Evolutionary conservation across 495 filamentous ascomycete species (phyloP).

Genomic region (Zalerion maritima): DNA sequence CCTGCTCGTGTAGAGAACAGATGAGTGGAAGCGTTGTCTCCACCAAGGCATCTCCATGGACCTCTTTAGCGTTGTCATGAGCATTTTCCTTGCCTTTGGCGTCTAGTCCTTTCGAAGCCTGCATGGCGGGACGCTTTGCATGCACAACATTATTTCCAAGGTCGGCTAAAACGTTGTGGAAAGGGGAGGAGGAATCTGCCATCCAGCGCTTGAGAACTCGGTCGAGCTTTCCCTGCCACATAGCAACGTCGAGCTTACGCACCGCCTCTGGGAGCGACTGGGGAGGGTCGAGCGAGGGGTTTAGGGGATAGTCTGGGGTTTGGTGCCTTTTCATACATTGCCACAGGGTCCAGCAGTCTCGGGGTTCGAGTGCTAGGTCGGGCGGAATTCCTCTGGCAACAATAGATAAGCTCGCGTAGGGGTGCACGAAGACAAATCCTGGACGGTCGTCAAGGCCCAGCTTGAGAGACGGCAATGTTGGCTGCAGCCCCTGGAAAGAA

Average conservation of each 20-base stretch:
- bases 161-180: slow-evolving; percentile 35
- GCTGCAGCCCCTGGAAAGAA: slow-evolving; percentile 38
- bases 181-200: slow-evolving; percentile 41
- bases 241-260: slow-evolving; percentile 45
- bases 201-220: slow-evolving; percentile 45
- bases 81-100: too few relatives aligned
- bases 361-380: slow-evolving; percentile 53
- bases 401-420: slow-evolving; percentile 44
- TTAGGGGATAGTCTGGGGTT: slow-evolving; percentile 29
- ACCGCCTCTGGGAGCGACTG: slow-evolving; percentile 26
- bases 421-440: slow-evolving; percentile 50
- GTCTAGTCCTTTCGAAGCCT: slow-evolving; percentile 3
- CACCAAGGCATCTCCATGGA: too few relatives aligned
- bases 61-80: background rate
- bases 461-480: slow-evolving; percentile 14
- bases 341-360: slow-evolving; percentile 56
- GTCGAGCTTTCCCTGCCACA: slow-evolving; percentile 53
- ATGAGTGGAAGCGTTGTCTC: slow-evolving; percentile 44
- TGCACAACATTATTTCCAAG: too few relatives aligned
- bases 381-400: slow-evolving; percentile 37
- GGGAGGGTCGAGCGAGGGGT: slow-evolving; percentile 30
- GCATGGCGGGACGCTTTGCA: slow-evolving; percentile 13
- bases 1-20: slow-evolving; percentile 41
- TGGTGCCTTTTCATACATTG: slow-evolving; percentile 39
- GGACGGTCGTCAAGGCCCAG: slow-evolving; percentile 20